Evolutionary conservation across 2,329 filamentous ascomycete species (phyloP), one percentile per base, ranked within the genome.

Genomic region (Huntiella bhutanensis): DNA sequence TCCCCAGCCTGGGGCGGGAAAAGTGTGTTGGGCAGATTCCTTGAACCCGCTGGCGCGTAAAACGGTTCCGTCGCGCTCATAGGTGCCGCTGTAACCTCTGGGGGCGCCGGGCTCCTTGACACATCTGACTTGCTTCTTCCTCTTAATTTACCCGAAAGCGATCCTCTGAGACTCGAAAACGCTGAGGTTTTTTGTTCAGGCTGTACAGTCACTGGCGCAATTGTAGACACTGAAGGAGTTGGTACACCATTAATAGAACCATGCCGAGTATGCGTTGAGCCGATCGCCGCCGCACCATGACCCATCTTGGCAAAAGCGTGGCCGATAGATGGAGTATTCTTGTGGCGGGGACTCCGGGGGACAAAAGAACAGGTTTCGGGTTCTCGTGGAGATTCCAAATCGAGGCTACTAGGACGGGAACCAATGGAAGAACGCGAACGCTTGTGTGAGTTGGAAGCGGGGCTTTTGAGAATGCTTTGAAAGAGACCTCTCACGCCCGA

Each of bases 301-400:
- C 66, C 70, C 63, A 77, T 73, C 16, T 66, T 68, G 5, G 69
- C 61, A 36, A 79, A 57, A 1, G 72, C 69, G 0, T 71, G 76
- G 53, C 75, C 77, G 52, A 79, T 67, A 54, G 2, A 65, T 63
- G 22, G 59, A 59, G 49, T 69, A 68, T 59, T 33, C 39, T 71
- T 70, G 41, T 62, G 60, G 65, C 68, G 71, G 57, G 2, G 69
- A 68, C 2, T 69, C 11, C 34, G 41, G 32, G 33, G 28, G 16
- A 43, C 32, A 60, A 19, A 61, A 56, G 5, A 59, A 49, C 36
- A 17, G 12, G 16, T 7, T 2, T 49, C 48, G 11, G 13, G 36
- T 22, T 46, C 48, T 11, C 32, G 40, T n/a, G 48, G 48, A 7
- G 48, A 43, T 35, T 33, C 39, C 6, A 43, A 22, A 35, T 43